Conservation (phyloP, 148 eudicot species). For the Silene latifolia region DNA sequence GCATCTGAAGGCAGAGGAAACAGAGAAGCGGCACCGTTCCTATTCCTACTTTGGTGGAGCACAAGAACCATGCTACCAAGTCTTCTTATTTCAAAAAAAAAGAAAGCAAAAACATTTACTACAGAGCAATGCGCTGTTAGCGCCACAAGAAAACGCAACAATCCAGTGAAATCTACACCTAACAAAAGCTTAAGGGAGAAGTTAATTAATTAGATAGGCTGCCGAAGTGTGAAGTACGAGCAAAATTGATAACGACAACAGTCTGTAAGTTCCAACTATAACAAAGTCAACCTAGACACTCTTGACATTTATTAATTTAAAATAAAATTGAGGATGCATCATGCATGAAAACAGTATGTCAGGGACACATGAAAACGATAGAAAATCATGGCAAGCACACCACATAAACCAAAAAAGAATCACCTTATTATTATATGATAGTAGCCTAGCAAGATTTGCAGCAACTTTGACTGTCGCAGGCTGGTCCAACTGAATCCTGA, state of each 20-base stretch:
- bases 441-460: slow-evolving; percentile 79
- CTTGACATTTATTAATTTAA: no score
- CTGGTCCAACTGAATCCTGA: slow-evolving; percentile 92
- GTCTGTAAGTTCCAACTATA: neutral
- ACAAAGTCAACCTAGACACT: neutral
- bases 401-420: neutral
- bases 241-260: neutral
- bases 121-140: neutral
- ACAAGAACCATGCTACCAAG: neutral
- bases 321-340: no score
- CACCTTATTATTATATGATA: slow-evolving; percentile 91
- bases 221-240: neutral
- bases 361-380: neutral
- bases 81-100: neutral
- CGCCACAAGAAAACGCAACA: neutral
- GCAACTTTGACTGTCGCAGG: slow-evolving; percentile 99
- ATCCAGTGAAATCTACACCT: neutral
- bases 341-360: no score
- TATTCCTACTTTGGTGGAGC: neutral
- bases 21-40: neutral
- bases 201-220: neutral
- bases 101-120: neutral
- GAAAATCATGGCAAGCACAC: neutral
- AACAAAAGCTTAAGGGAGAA: neutral
- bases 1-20: neutral